Conservation (phyloP, 2,329 filamentous ascomycete genomes). For the Aspergillus brunneoviolaceus region DNA sequence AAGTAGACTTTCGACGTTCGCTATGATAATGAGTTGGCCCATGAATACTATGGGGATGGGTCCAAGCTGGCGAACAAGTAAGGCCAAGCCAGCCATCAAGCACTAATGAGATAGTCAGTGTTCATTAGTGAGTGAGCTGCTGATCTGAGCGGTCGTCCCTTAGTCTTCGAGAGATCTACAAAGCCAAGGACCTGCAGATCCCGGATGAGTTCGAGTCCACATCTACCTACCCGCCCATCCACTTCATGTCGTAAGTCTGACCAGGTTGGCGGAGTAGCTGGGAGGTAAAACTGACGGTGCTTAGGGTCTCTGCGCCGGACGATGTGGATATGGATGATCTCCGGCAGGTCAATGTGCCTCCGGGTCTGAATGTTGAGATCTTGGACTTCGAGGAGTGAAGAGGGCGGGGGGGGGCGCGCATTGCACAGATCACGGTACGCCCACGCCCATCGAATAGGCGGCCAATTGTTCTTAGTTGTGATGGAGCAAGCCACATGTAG, state of each 20-base stretch:
- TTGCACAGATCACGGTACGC: neutral
- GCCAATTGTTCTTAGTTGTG: too few species aligned
- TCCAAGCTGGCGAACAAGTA: slow-evolving; percentile 14
- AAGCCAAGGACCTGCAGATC: slow-evolving; percentile 16
- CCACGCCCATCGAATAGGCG: neutral
- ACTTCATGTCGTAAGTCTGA: slow-evolving; percentile 4
- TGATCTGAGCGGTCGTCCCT: neutral
- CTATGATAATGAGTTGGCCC: slow-evolving; percentile 20
- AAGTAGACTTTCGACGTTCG: slow-evolving; percentile 20
- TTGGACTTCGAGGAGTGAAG: slow-evolving; percentile 4
- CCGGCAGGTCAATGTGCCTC: slow-evolving; percentile 11
- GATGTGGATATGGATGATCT: slow-evolving; percentile 13
- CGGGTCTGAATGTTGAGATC: slow-evolving; percentile 16
- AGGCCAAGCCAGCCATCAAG: neutral
- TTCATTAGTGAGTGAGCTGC: neutral
- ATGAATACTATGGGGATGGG: slow-evolving; percentile 21
- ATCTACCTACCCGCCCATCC: slow-evolving; percentile 14
- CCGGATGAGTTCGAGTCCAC: slow-evolving; percentile 22
- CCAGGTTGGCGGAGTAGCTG: too few species aligned
- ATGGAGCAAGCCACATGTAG: too few species aligned
- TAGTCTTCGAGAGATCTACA: slow-evolving; percentile 10
- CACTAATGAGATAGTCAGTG: too few species aligned
- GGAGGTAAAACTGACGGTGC: neutral
- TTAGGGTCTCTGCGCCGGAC: slow-evolving; percentile 14
- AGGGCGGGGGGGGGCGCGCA: too few species aligned